Evolutionary conservation across 169 alveolate species (phyloP).

Genomic region (Cryptosporidium viatorum): DNA sequence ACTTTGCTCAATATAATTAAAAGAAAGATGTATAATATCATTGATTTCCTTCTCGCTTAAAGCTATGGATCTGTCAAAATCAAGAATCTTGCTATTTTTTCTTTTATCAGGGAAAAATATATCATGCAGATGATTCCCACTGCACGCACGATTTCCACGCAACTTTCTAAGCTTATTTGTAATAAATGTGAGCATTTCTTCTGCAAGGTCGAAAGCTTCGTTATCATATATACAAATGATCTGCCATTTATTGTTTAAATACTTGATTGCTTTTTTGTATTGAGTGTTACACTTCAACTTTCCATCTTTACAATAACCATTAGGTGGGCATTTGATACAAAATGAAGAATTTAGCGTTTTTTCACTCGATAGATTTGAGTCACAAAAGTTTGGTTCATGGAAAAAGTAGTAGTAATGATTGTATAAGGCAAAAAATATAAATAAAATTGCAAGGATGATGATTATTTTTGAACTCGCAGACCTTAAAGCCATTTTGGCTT

Average conservation of each 20-base stretch:
- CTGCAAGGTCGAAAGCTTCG: constrained; percentile 51
- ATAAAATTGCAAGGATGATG: neutral
- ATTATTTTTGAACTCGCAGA: neutral
- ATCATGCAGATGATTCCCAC: constrained; percentile 1
- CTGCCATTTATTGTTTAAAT: constrained; percentile 19
- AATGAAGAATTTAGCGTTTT: neutral
- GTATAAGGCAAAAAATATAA: neutral
- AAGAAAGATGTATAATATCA: constrained; percentile 40
- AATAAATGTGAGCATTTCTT: constrained; percentile 50
- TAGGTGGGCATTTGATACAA: constrained; percentile 31
- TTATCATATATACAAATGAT: constrained; percentile 42
- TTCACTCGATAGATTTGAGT: neutral
- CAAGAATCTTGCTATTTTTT: neutral
- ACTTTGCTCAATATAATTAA: constrained; percentile 12
- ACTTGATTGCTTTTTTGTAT: constrained; percentile 23
- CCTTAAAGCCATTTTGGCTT: neutral
- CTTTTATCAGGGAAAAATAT: neutral
- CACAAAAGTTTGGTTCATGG: constrained; percentile 46
- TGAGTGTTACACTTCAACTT: constrained; percentile 23
- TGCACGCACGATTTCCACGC: constrained; percentile 12
- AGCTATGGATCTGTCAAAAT: neutral
- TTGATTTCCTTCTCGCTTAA: constrained; percentile 46
- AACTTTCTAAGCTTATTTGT: constrained; percentile 34
- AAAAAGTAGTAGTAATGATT: constrained; percentile 16
- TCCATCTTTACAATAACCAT: constrained; percentile 50